Conservation (phyloP, 345 rosid species). For the Gossypium arboreum region DNA sequence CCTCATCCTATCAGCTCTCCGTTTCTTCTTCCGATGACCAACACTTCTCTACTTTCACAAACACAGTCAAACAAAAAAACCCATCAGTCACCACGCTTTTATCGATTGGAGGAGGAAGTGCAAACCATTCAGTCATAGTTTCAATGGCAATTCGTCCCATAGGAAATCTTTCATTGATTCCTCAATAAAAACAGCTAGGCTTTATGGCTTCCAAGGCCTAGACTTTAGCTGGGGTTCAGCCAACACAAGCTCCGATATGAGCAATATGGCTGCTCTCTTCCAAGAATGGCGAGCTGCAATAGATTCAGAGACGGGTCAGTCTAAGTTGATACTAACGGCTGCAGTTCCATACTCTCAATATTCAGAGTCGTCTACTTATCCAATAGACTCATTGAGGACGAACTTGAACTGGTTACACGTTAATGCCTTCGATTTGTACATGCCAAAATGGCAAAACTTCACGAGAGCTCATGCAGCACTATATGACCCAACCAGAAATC, state of each 20-base stretch:
- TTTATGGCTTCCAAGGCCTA: conserved; percentile 25
- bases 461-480: conserved; percentile 27
- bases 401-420: conserved; percentile 25
- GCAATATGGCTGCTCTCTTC: conserved; percentile 17
- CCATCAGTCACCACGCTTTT: conserved; percentile 24
- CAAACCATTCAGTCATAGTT: neutral
- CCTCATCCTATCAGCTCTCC: conserved; percentile 24
- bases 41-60: conserved; percentile 14
- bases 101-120: conserved; percentile 16
- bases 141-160: conserved; percentile 13
- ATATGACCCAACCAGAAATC: conserved; percentile 11
- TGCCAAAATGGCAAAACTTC: conserved; percentile 5
- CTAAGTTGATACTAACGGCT: conserved; percentile 15
- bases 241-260: neutral
- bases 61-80: conserved; percentile 16
- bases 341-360: neutral
- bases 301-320: conserved; percentile 13
- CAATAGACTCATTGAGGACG: conserved; percentile 13
- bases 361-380: neutral
- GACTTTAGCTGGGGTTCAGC: conserved; percentile 22
- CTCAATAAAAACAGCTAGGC: conserved; percentile 18
- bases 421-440: conserved; percentile 9
- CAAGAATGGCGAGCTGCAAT: conserved; percentile 25
- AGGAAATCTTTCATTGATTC: conserved; percentile 10
- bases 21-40: neutral